Base-by-base conservation (phyloP, 768 basidiomycete genomes). In the Suillus luteus region DNA sequence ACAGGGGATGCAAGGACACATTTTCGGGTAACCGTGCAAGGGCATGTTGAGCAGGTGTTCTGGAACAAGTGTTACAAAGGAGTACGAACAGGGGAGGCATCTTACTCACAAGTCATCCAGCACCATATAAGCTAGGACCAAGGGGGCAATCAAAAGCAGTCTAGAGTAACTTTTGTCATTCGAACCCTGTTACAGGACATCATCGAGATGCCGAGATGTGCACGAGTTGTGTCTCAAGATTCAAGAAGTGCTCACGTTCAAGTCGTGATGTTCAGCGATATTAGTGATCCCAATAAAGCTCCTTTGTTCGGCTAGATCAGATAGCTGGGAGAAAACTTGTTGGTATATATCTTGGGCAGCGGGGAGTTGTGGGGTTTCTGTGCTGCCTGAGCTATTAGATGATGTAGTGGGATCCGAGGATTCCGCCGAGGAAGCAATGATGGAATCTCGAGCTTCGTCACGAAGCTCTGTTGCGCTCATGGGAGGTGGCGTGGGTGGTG, bases 101-200 rank as follows among this genome's bases (percentile, higher is more conserved):
- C 9, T 40, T 37, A 75, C 88, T 70, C 68, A 88, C 90, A 87
- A 70, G 63, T 90, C 81, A 67, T 91, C 85, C 46, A 81, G 62
- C 49, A 87, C 86, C 49, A 91, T 78, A 75, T 90, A 88, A 5
- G 83, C 81, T 14, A 92, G 80, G 24, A 89, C 84, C 38, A 91
- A 75, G 15, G 89, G 89, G 4, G 82, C 80, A 12, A 82, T 79
- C 40, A 88, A 69, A 41, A 89, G 75, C 22, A 91, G 68, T 51
- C 85, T 81, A 40, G 77, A 79, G 44, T 72, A 71, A 52, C 78
- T 77, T 27, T 72, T 77, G 41, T 83, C 80, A 65, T 72, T 77
- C 44, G 74, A 70, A 31, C 72, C 73, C 81, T 81, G 70, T 59
- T 44, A 17, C 22, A 41, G 60, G 55, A 31, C 38, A 59, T 60